Conservation (phyloP, 2,329 filamentous ascomycete genomes). For the Hymenoscyphus fructigenus region DNA sequence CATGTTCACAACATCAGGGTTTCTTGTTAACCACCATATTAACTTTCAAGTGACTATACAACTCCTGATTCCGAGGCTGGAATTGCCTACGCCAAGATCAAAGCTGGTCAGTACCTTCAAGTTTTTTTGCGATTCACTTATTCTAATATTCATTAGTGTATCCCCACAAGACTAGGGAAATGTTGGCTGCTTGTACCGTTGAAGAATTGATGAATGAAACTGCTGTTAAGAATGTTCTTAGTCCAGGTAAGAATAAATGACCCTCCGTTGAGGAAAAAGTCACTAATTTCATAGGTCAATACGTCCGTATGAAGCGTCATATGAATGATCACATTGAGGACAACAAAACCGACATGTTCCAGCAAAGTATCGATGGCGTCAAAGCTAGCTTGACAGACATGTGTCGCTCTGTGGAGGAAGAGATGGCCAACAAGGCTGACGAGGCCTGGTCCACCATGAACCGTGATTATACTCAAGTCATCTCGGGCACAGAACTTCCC, state of each 20-base stretch:
- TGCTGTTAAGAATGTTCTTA: constrained; percentile 29
- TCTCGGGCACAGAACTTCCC: constrained; percentile 29
- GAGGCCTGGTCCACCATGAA: constrained; percentile 34
- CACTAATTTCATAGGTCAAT: constrained; percentile 41
- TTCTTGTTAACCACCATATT: constrained; percentile 43
- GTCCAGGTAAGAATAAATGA: constrained; percentile 34
- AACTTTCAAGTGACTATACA: constrained; percentile 29
- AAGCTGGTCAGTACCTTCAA: constrained; percentile 35
- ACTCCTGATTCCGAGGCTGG: constrained; percentile 37
- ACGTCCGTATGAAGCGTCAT: constrained; percentile 50
- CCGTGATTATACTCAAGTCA: constrained; percentile 36
- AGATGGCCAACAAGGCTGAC: constrained; percentile 33
- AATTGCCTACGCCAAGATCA: constrained; percentile 51
- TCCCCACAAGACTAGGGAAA: constrained; percentile 40
- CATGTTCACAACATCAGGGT: constrained; percentile 41
- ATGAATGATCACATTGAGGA: constrained; percentile 48
- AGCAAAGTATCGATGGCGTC: constrained; percentile 43
- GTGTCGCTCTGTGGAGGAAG: constrained; percentile 28
- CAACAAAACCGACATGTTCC: constrained; percentile 49
- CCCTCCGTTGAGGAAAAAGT: neutral
- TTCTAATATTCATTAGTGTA: constrained; percentile 42
- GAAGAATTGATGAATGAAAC: constrained; percentile 37
- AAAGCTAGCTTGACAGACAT: constrained; percentile 42
- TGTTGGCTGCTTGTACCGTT: constrained; percentile 37
- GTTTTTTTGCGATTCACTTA: constrained; percentile 39